Conservation (phyloP, 768 basidiomycete genomes). For the Leccinellum albellum region DNA sequence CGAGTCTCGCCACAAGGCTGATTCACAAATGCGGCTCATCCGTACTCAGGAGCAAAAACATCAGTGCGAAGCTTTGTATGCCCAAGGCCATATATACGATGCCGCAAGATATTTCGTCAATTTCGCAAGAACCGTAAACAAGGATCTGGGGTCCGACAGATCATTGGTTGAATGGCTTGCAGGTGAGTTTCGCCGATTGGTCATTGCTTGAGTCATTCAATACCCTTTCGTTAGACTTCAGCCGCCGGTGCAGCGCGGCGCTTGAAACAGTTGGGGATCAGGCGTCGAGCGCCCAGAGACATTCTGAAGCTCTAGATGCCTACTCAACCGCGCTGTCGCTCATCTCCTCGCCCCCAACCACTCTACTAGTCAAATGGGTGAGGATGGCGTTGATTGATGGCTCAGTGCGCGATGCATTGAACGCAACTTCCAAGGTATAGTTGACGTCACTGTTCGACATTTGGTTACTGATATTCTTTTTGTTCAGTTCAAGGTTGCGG, state of each 20-base stretch:
- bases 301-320: not conserved
- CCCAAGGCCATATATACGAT: not conserved
- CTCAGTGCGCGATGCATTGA: not conserved
- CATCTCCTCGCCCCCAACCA: not conserved
- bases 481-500: slow-evolving; percentile 3
- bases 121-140: not conserved
- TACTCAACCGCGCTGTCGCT: not conserved
- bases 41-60: slow-evolving; percentile 1
- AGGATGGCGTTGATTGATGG: not conserved
- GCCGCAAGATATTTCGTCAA: not conserved
- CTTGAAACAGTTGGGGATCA: slow-evolving; percentile 2
- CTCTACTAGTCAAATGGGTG: not conserved
- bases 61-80: slow-evolving; percentile 4
- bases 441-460: not conserved
- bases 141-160: not conserved
- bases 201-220: not conserved
- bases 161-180: slow-evolving; percentile 1
- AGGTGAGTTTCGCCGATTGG: not conserved
- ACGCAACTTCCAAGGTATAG: not conserved
- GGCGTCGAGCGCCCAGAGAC: not conserved
- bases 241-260: not conserved
- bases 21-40: not conserved
- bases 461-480: not conserved
- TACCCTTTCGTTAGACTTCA: not conserved
- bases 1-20: not conserved